These are phyloP conservation scores for Xylaria castorea DNA, from an alignment of 495 filamentous ascomycete species.

Conservation along the genomic window DNA sequence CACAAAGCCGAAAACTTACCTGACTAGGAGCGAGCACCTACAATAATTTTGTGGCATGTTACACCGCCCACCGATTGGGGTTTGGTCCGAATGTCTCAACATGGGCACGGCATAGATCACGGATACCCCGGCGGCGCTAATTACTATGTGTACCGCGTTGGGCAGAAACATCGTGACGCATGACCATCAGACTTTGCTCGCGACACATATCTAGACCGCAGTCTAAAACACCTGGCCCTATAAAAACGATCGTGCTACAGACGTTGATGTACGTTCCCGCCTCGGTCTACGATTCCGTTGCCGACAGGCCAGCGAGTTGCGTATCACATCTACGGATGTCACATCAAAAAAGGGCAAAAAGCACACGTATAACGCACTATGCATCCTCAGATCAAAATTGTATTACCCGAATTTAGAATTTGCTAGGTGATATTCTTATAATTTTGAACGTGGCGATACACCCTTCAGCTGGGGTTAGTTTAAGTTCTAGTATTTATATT, in stretches of 20 bases:
- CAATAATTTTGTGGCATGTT: not conserved
- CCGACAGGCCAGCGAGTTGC: slow-evolving; percentile 1
- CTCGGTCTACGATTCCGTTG: slow-evolving; percentile 17
- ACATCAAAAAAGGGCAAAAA: not conserved
- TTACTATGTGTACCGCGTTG: slow-evolving; percentile 20
- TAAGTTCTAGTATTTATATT: not conserved
- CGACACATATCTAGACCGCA: slow-evolving; percentile 9
- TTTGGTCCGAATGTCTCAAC: not conserved
- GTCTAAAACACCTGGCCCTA: not conserved
- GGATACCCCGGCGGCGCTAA: not conserved
- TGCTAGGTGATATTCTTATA: too few relatives aligned
- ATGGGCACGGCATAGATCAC: slow-evolving; percentile 18
- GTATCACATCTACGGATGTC: not conserved
- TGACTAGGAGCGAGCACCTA: not conserved
- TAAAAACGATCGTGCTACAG: not conserved
- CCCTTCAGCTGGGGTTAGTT: not conserved
- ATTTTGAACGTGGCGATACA: not conserved
- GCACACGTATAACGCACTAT: not conserved
- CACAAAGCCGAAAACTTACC: not conserved
- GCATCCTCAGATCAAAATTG: not conserved
- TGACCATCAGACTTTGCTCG: slow-evolving; percentile 15
- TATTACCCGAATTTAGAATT: not conserved
- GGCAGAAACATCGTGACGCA: slow-evolving; percentile 17
- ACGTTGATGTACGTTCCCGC: not conserved
- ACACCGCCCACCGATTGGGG: not conserved